Evolutionary conservation across 192 early-diverging fungal species (phyloP).

Genomic region (Linnemannia exigua): DNA sequence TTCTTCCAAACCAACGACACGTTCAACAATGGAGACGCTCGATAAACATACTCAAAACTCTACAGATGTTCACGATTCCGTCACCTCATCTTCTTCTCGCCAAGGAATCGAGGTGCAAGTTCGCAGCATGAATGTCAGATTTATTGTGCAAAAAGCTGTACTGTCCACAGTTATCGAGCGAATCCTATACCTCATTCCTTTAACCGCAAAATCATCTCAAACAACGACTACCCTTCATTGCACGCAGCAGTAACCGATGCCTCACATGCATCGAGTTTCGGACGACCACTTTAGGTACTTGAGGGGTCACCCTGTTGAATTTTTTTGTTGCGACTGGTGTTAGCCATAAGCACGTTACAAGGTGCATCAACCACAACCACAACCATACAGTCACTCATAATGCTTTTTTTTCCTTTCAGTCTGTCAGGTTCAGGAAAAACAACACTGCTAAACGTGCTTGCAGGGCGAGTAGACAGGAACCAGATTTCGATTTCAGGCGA

Average conservation of each 20-base stretch:
- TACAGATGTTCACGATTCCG: not conserved
- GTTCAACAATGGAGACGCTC: not conserved
- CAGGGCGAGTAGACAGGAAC: not conserved
- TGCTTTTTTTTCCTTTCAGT: not conserved
- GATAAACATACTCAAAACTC: not conserved
- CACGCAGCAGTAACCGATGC: not conserved
- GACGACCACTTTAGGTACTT: too few relatives aligned
- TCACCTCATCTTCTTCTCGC: not conserved
- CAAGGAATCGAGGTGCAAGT: not conserved
- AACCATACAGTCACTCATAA: not conserved
- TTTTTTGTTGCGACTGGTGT: too few relatives aligned
- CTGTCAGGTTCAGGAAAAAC: slow-evolving; percentile 17
- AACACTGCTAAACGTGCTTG: slow-evolving; percentile 19
- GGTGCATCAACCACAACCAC: too few relatives aligned
- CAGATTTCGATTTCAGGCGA: not conserved
- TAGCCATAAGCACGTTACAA: too few relatives aligned
- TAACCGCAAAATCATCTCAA: not conserved
- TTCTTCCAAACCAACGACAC: not conserved
- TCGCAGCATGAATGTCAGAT: not conserved
- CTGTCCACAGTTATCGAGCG: not conserved
- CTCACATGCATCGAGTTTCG: not conserved
- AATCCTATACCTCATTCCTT: not conserved
- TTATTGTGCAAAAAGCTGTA: not conserved
- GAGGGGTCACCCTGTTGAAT: too few relatives aligned
- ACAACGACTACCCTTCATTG: not conserved